Evolutionary conservation across 179 eudicot species (phyloP).

Genomic region (Dionaea muscipula): DNA sequence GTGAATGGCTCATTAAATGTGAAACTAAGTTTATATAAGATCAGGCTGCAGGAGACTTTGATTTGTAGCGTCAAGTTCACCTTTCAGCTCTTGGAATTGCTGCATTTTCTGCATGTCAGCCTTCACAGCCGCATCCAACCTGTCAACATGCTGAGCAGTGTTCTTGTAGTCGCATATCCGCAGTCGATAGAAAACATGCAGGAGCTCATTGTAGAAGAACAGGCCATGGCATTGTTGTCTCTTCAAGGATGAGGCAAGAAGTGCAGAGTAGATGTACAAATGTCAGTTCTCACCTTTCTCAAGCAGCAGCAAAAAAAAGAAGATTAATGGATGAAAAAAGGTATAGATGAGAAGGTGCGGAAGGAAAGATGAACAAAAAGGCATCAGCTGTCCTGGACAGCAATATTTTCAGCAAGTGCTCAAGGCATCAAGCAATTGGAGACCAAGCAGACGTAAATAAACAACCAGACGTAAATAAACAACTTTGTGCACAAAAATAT

Average conservation of each 20-base stretch:
- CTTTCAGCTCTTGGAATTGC: conserved; percentile 39
- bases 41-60: conserved; percentile 45
- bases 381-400: too few species aligned
- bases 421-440: too few species aligned
- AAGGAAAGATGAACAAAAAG: too few species aligned
- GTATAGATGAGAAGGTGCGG: too few species aligned
- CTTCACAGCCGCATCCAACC: conserved; percentile 79
- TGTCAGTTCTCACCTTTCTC: neutral
- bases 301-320: neutral
- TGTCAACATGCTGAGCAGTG: conserved; percentile 71
- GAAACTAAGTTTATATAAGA: too few species aligned
- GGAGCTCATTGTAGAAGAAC: conserved; percentile 70
- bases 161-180: conserved; percentile 87
- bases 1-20: too few species aligned
- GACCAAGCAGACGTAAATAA: too few species aligned
- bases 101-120: conserved; percentile 55
- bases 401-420: too few species aligned
- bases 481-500: too few species aligned
- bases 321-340: neutral
- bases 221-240: conserved; percentile 70
- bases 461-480: too few species aligned
- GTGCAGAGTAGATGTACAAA: neutral
- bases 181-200: conserved; percentile 80
- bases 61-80: conserved; percentile 46
- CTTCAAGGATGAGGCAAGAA: conserved; percentile 21